Percentiles rank a stretch among this genome's conserved stretches.
Evolutionary conservation across 805 yeast species (phyloP).

Genomic region (Brettanomyces nanus): DNA sequence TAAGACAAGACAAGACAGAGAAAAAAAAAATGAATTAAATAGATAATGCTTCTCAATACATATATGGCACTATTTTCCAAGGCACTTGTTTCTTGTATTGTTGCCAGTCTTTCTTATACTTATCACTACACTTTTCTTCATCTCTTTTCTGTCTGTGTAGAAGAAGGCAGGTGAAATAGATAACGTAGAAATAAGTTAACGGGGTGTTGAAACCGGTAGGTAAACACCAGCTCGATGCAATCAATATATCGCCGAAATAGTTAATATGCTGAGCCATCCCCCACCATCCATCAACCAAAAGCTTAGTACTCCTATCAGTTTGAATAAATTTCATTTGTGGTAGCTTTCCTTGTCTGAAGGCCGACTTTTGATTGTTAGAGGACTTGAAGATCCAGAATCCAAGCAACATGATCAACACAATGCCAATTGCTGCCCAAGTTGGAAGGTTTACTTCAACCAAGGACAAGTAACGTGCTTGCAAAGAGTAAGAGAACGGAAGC

Average conservation of each 20-base stretch:
- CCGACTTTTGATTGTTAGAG: conserved; percentile 77
- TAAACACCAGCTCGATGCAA: conserved; percentile 87
- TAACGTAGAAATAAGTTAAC: conserved; percentile 78
- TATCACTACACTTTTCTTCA: conserved; percentile 79
- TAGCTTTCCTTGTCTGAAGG: conserved; percentile 73
- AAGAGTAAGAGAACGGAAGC: conserved; percentile 85
- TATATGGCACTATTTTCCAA: conserved; percentile 81
- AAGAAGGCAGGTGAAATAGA: conserved; percentile 74
- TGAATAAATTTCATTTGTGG: conserved; percentile 59
- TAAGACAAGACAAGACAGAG: conserved; percentile 6
- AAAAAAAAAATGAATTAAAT: neutral
- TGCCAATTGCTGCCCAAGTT: conserved; percentile 24
- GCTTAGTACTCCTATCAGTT: conserved; percentile 69
- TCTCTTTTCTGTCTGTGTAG: conserved; percentile 88
- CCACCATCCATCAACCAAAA: conserved; percentile 96
- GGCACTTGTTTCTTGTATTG: conserved; percentile 78
- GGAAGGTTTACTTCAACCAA: conserved; percentile 55
- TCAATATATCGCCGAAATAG: conserved; percentile 91
- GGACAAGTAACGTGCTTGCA: conserved; percentile 79
- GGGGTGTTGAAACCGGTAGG: conserved; percentile 79
- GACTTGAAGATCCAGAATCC: conserved; percentile 83
- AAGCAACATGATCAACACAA: conserved; percentile 34
- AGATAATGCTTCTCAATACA: conserved; percentile 41
- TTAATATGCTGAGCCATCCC: conserved; percentile 85
- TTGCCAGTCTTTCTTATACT: conserved; percentile 83